Base-by-base conservation (phyloP, 306 rosid species). In the Vigna trinervia region DNA sequence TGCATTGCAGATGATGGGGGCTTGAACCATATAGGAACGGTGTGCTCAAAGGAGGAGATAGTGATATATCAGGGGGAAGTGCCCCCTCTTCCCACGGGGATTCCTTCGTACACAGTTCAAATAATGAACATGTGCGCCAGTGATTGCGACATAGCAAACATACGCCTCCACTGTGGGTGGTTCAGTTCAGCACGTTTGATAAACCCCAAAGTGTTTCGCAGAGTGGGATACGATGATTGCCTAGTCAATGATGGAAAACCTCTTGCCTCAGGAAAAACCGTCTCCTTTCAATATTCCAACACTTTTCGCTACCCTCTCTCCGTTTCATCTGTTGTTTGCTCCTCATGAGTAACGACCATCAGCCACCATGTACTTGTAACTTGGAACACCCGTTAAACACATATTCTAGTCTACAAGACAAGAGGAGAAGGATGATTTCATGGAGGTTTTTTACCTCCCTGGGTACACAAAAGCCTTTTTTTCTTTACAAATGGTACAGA, bases 221-320 rank as follows among this genome's bases (percentile, higher is more conserved):
- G 94, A 76, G 1, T 87, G 3, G 4, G 30, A 52, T 87, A 77
- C 48, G 87, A 83, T 61, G 90, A 89, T 45, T 91, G 97, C 80
- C 86, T 91, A 1, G 86, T 86, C 28, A 85, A 88, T 34, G 77
- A 80, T 39, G 94, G 97, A 0, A 32, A 71, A 17, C 39, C 85
- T 51, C 86, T 91, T 60, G 73, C 22, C 58, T 85, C 90, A 0
- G 92, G 88, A 9, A 64, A 58, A 69, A 59, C 71, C 46, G 78
- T 92, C 71, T 88, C 85, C 23, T 92, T 92, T 74, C 84, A 86
- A 39, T 89, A 89, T 77, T 85, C 97, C 47, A 89, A 84, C 59
- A 81, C 74, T 38, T 85, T 43, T 60, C 69, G 6, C 22, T 86
- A 90, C 85, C 85, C 89, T 62, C 88, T 88, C 45, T 82, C 93